Evolutionary conservation across 2,329 filamentous ascomycete genomes (phyloP), one percentile per base, ranked within the genome.

Genomic region (Moelleriella libera): DNA sequence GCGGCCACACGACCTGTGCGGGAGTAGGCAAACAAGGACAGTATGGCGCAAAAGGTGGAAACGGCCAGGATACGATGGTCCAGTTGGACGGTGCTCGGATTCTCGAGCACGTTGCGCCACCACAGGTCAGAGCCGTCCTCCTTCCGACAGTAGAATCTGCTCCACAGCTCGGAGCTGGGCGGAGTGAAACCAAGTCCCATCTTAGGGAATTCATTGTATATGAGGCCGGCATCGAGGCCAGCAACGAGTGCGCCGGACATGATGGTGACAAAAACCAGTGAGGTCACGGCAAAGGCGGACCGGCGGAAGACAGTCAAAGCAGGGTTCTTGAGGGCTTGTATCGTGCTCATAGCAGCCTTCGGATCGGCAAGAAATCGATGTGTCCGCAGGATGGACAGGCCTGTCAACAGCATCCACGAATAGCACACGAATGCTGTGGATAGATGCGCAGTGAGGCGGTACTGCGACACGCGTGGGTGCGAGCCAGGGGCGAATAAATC

Each of bases 71-170:
- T 86, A 43, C 94, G 83, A 70, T 98, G 92, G 67, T 98, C 87
- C 43, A 98, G 78, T 68, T 98, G 94, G 2, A 97, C 94, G 30
- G 94, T 78, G 12, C 85, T 89, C 4, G 92, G 94, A 68, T 98
- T 98, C 71, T 97, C 92, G 34, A 97, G 82, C 74, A 94, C 85
- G 68, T 98, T 98, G 59, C 92, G 82, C 92, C 92, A 98, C 80
- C 85, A 88, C 14, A 97, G 71, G 59, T 98, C 94, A 10, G 81
- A 82, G 41, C 76, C 71, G 61, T 95, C 88, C 41, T 82, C 73
- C 49, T 76, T 78, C 58, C 88, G 84, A 49, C 81, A 83, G 75
- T 96, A 96, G 69, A 88, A 94, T 39, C 77, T 71, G 59, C 90
- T 83, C 64, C 87, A 88, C 32, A 97, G 80, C 68, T 97, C 90